These are phyloP conservation scores for Chaetothyriales sp. DNA, from an alignment of 2,329 filamentous ascomycete genomes.

Conservation along the genomic window DNA sequence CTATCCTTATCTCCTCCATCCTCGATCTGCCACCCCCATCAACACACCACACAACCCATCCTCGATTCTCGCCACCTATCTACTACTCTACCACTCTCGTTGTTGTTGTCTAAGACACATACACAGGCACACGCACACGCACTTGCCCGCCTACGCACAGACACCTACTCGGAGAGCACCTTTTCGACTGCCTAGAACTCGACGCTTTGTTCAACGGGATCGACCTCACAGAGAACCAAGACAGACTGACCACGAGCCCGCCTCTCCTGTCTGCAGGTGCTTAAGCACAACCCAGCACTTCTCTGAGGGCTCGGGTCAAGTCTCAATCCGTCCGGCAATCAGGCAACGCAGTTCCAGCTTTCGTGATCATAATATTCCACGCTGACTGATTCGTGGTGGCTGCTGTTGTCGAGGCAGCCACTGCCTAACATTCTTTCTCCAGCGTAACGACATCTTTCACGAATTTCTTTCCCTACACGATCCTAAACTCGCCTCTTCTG, in stretches of 20 bases:
- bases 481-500: not conserved
- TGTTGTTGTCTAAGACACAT: not conserved
- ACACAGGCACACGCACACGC: no score
- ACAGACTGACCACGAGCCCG: not conserved
- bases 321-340: not conserved
- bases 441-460: conserved; percentile 1
- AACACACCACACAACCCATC: not conserved
- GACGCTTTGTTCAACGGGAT: not conserved
- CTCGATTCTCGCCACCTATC: not conserved
- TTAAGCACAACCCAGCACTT: not conserved
- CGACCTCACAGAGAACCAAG: not conserved
- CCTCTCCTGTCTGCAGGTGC: not conserved
- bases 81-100: not conserved
- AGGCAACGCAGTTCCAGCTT: not conserved
- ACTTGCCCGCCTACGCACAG: not conserved
- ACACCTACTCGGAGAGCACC: not conserved
- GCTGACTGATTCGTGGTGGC: not conserved
- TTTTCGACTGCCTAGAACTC: not conserved
- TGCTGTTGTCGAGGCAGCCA: not conserved
- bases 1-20: no score
- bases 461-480: conserved; percentile 1
- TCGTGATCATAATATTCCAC: not conserved
- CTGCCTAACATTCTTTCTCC: not conserved
- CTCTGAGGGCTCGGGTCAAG: not conserved
- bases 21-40: not conserved